These are phyloP conservation scores for Colletotrichum sp. DNA, from an alignment of 2,329 filamentous ascomycete species.

Conservation along the genomic window DNA sequence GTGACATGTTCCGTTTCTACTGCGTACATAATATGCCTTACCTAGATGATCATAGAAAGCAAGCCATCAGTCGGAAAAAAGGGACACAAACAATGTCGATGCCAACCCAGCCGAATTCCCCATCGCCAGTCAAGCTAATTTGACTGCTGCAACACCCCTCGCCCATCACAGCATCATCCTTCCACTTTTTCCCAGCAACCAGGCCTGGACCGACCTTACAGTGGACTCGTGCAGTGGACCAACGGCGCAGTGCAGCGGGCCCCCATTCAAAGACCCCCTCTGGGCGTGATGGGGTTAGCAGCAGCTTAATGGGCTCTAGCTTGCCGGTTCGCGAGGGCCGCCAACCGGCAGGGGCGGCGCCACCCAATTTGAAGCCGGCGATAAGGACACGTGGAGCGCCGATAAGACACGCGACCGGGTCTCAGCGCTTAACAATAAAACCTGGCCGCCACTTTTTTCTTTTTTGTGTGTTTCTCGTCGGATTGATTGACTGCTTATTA, in stretches of 20 bases:
- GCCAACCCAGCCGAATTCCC: background rate
- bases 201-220: background rate
- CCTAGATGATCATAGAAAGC: background rate
- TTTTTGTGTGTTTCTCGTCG: background rate
- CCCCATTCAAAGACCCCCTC: background rate
- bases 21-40: background rate
- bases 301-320: background rate
- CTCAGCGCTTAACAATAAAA: background rate
- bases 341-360: background rate
- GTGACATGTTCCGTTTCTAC: background rate
- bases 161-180: background rate
- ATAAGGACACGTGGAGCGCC: constrained; percentile 20
- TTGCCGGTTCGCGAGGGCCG: constrained; percentile 5
- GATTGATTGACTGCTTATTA: background rate
- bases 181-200: background rate
- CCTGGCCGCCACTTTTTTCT: background rate
- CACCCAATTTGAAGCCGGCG: background rate
- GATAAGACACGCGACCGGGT: constrained; percentile 1
- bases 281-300: background rate
- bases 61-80: background rate
- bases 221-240: background rate
- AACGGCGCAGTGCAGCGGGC: background rate
- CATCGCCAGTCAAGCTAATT: background rate
- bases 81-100: background rate
- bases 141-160: background rate